Conservation (phyloP, 2,329 filamentous ascomycete species). For the Fusarium coffeatum region DNA sequence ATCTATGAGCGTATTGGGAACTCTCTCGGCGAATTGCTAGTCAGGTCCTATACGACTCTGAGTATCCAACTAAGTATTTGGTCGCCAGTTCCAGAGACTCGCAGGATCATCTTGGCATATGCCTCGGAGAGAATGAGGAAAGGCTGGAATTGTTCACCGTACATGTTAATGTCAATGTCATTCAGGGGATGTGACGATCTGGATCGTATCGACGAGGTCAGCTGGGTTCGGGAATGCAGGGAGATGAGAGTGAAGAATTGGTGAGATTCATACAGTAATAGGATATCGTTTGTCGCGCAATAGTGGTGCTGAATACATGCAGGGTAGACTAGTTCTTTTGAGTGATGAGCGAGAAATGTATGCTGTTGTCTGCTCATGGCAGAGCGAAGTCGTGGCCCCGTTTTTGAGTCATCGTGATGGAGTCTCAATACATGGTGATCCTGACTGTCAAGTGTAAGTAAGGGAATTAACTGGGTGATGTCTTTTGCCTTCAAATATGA, state of each 20-base stretch:
- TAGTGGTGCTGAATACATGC: background rate
- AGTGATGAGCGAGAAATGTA: too few relatives aligned
- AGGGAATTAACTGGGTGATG: too few relatives aligned
- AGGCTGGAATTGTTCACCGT: background rate
- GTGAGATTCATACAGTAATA: background rate
- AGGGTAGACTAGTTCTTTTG: too few relatives aligned
- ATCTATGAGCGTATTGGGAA: background rate
- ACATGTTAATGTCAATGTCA: background rate
- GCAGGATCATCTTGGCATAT: too few relatives aligned
- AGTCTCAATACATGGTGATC: too few relatives aligned
- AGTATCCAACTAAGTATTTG: too few relatives aligned
- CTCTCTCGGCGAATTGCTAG: constrained; percentile 9
- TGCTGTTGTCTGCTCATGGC: too few relatives aligned
- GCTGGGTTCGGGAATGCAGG: constrained; percentile 5
- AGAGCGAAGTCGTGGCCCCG: too few relatives aligned
- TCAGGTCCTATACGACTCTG: constrained; percentile 5
- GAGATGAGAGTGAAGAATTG: background rate
- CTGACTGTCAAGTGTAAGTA: too few relatives aligned
- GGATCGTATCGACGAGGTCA: constrained; percentile 7
- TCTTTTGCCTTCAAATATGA: too few relatives aligned
- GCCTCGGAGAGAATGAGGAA: background rate
- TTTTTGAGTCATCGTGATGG: too few relatives aligned
- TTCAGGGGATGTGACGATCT: constrained; percentile 19
- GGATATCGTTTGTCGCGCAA: background rate
- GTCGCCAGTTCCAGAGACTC: background rate